Evolutionary conservation across 257 asterid genomes (phyloP), one percentile per base, ranked within the genome.

Genomic region (Mentha longifolia): DNA sequence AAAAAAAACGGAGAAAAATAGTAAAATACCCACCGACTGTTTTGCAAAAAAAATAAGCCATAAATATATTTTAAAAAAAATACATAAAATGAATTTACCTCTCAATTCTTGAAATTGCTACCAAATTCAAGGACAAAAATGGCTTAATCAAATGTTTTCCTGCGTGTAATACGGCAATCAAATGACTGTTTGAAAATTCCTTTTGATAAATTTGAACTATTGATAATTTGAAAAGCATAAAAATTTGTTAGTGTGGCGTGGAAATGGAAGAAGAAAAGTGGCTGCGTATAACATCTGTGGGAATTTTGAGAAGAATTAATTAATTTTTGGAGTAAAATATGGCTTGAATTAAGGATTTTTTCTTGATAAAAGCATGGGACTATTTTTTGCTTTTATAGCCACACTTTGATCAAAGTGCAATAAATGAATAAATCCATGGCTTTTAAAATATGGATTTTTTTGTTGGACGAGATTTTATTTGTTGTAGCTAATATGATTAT

Each of bases 281-380:
- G 55, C 75, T 60, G 75, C 60, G 80, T 8, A 45, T 1, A 61
- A 59, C 64, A 54, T 47, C 20, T 67, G 51, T 17, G 9, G 37
- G 50, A 14, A 19, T 45, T 61, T 72, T 62, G 54, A 66, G 67
- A 59, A 17, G 3, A 43, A 35, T 35, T 35, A 35, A 35, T 35
- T 5, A 1, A 15, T 35, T 47, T 74, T 47, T 74, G 46, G 80
- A 76, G 82, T 69, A 65, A 74, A 70, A 45, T 43, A 49, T 65
- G 82, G 80, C 80, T 74, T 52, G 37, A 74, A 76, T 80, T 52
- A 57, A 65, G 84, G 74, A 46, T 37, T 3, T 55, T 58, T 35
- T 5, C 6, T 35, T 5, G 55, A n/a, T 22, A 22, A 19, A 9
- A 45, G 51, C 16, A 31, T 60, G 65, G 49, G 68, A 31, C 43